Base-by-base conservation (phyloP, 2,329 filamentous ascomycete genomes). In the Cytospora chrysosperma region DNA sequence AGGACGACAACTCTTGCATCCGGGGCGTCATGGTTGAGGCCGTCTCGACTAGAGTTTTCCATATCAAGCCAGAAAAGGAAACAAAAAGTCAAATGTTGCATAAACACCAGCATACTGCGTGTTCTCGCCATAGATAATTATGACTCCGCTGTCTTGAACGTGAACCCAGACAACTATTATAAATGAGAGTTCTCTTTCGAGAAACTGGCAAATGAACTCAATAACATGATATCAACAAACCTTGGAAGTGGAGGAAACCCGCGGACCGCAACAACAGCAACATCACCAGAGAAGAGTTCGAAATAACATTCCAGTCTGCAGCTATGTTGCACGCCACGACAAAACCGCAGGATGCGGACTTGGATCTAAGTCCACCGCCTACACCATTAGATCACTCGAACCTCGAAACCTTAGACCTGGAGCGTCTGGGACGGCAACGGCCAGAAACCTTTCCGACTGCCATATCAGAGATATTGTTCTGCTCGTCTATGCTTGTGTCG, bases 401-500 rank as follows among this genome's bases (percentile, higher is more conserved):
- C 49, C 54, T 70, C 4, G 66, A 68, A 61, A 72, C 70, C 57
- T 59, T 63, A 43, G 74, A 73, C 34, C 75, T 89, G 62, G 84
- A 88, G 67, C 78, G 81, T 13, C 75, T 88, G 2, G 86, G 86
- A 24, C 79, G 85, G 58, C 78, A 86, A 71, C 77, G 86, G 12
- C 87, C 87, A 1, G 75, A 78, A 1, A 74, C 73, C 26, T 86
- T 88, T 70, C 71, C 73, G 6, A 80, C 79, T 2, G 70, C 76
- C 30, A 80, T 78, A 72, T 73, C 81, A 4, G 86, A 89, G 69
- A 67, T 82, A n/a, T 81, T 80, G 4, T 89, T 88, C 70, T 81
- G 85, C 68, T 82, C 86, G 68, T 82, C 84, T 0, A 78, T 88
- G 34, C 73, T 85, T 12, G 79, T 84, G 70, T 86, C 83, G 24